Evolutionary conservation across 2,329 filamentous ascomycete genomes (phyloP).

Genomic region (Aspergillus viridinutans): DNA sequence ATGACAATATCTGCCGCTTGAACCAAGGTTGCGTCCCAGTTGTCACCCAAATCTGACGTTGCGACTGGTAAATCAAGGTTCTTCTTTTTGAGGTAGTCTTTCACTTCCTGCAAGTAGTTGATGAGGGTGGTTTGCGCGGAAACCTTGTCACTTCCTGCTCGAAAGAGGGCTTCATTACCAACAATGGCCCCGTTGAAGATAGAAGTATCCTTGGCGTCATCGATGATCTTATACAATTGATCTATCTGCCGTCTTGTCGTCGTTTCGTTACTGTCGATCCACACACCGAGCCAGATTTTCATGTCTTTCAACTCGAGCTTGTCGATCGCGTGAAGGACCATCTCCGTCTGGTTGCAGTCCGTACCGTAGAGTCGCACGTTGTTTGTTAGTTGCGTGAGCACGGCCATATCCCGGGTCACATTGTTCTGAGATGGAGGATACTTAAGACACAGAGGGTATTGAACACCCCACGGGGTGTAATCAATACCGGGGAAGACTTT

Average conservation of each 20-base stretch:
- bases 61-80: slow-evolving; percentile 71
- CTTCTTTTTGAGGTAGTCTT: slow-evolving; percentile 64
- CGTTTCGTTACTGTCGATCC: slow-evolving; percentile 78
- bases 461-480: slow-evolving; percentile 86
- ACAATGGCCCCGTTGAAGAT: slow-evolving; percentile 60
- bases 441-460: slow-evolving; percentile 77
- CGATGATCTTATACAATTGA: slow-evolving; percentile 81
- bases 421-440: slow-evolving; percentile 88
- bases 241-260: slow-evolving; percentile 77
- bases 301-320: slow-evolving; percentile 66
- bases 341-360: slow-evolving; percentile 95
- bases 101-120: slow-evolving; percentile 62
- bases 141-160: slow-evolving; percentile 48
- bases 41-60: slow-evolving; percentile 82
- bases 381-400: slow-evolving; percentile 86
- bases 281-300: slow-evolving; percentile 93
- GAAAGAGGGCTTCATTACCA: slow-evolving; percentile 61
- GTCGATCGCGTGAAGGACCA: slow-evolving; percentile 80
- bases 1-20: slow-evolving; percentile 78
- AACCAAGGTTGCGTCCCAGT: slow-evolving; percentile 72
- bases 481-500: slow-evolving; percentile 95
- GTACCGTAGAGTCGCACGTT: slow-evolving; percentile 86
- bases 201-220: slow-evolving; percentile 43
- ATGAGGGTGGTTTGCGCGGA: slow-evolving; percentile 64
- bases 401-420: slow-evolving; percentile 82